phyloP scores from a whole-genome alignment of 179 eudicot genomes.

The Monotropa hypopitys region DNA sequence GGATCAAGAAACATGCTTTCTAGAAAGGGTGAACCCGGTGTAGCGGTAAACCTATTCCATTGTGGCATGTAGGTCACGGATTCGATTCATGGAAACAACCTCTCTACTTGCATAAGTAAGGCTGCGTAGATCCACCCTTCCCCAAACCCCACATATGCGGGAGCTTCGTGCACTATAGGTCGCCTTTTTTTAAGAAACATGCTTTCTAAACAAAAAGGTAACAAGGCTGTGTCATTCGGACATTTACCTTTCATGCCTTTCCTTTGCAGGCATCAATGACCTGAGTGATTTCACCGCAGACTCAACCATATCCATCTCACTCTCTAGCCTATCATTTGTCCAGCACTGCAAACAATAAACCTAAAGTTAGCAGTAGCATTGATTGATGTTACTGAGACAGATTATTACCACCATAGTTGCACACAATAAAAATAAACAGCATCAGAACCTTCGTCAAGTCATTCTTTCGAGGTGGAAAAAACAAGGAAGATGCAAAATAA shows the following conservation, averaged over 20 bases:
- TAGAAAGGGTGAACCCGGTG: too few species aligned
- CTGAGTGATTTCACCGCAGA: constrained; percentile 51
- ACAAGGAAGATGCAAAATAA: neutral
- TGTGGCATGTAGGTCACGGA: too few species aligned
- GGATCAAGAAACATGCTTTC: constrained; percentile 1
- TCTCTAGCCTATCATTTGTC: constrained; percentile 55
- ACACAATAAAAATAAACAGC: neutral
- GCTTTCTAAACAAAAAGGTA: neutral
- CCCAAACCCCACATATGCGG: too few species aligned
- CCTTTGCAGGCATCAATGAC: constrained; percentile 57
- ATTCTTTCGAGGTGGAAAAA: neutral
- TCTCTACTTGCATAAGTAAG: too few species aligned
- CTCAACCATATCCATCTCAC: constrained; percentile 62
- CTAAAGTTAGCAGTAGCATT: neutral
- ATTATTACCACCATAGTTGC: neutral
- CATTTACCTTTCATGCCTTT: constrained; percentile 61
- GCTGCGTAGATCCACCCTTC: too few species aligned
- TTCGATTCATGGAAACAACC: too few species aligned
- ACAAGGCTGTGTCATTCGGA: neutral
- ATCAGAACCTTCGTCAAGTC: neutral
- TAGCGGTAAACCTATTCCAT: too few species aligned
- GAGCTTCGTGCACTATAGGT: too few species aligned
- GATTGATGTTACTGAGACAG: neutral
- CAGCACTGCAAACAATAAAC: constrained; percentile 31
- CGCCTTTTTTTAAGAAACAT: too few species aligned